Base-by-base conservation (phyloP, 495 filamentous ascomycete species). In the Trichocladium antarcticum region DNA sequence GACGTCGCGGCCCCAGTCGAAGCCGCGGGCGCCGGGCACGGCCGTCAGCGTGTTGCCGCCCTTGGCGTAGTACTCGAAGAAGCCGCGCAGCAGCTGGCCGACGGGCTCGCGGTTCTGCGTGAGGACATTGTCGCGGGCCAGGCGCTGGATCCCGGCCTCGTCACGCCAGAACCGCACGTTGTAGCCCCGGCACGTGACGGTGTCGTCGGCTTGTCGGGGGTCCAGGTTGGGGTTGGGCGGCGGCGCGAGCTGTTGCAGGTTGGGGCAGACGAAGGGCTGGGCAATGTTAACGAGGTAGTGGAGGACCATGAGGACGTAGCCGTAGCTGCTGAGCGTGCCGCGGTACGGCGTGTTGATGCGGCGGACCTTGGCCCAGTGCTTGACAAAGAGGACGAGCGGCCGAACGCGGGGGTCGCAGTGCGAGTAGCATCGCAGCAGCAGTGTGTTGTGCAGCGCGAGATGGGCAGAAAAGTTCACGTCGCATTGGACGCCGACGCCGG, bases 261-360 rank as follows among this genome's bases (percentile, higher is more conserved):
- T 93, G 0, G 81, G 84, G 37, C 81, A 74, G n/a, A 93, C 80
- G 32, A 85, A 83, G 4, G 87, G 87, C 29, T 75, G 65, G 12
- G 77, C 83, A 45, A 92, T 59, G 56, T 93, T 90, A 51, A 87
- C 72, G 27, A 93, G 79, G 55, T 88, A 92, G 60, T 93, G 87
- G n/a, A 93, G 68, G n/a, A 86, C 81, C 84, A 93, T 89, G 6
- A 93, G 70, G n/a, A 87, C 84, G 63, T 88, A 93, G 39, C 87
- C 87, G 60, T 93, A 93, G 45, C 82, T 86, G 56, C 82, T 85
- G 29, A 93, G 71, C 0, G 85, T 89, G 42, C 87, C 87, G 35
- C 78, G 76, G 59, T 87, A 92, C n/a, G 83, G 76, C 45, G 73
- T 77, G 64, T 92, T 92, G 65, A 93, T 90, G 47, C 76, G 79